Conservation (phyloP, 2,329 filamentous ascomycete species). For the Penicillium paneum region DNA sequence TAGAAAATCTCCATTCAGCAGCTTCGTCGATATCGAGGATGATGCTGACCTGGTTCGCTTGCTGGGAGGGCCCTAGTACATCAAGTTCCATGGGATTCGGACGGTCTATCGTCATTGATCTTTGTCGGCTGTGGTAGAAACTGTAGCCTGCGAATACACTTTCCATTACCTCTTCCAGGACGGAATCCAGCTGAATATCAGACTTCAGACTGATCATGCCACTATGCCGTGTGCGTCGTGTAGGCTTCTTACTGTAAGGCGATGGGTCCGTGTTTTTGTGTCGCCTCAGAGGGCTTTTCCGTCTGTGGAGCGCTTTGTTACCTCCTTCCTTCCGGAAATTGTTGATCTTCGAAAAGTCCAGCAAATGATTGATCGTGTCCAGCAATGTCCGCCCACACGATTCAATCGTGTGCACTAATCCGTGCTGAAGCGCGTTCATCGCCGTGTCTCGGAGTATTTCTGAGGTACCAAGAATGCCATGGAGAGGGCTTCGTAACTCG, state of each 20-base stretch:
- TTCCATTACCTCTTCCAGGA: slow-evolving; percentile 26
- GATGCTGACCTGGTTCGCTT: slow-evolving; percentile 16
- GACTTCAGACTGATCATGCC: neutral
- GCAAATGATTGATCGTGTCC: slow-evolving; percentile 42
- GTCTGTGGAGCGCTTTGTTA: neutral
- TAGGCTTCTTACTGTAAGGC: neutral
- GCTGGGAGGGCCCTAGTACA: neutral
- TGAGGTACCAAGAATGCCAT: slow-evolving; percentile 35
- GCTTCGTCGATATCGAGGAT: slow-evolving; percentile 38
- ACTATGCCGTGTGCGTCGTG: neutral
- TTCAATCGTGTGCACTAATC: slow-evolving; percentile 36
- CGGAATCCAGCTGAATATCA: slow-evolving; percentile 17
- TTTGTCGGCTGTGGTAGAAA: slow-evolving; percentile 19
- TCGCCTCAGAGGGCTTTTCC: neutral
- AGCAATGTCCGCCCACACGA: slow-evolving; percentile 43
- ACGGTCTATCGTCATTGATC: neutral
- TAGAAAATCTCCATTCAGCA: slow-evolving; percentile 20
- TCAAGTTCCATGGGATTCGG: neutral
- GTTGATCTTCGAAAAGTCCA: slow-evolving; percentile 26
- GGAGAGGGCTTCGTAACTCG: slow-evolving; percentile 37
- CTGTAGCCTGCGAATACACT: slow-evolving; percentile 28
- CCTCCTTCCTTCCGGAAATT: neutral
- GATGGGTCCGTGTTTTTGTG: neutral
- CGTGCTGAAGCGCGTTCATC: slow-evolving; percentile 27
- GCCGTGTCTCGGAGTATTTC: slow-evolving; percentile 34